These are phyloP conservation scores for Protomyces lactucae-debilis DNA, from an alignment of 1,139 yeast species.

Conservation along the genomic window DNA sequence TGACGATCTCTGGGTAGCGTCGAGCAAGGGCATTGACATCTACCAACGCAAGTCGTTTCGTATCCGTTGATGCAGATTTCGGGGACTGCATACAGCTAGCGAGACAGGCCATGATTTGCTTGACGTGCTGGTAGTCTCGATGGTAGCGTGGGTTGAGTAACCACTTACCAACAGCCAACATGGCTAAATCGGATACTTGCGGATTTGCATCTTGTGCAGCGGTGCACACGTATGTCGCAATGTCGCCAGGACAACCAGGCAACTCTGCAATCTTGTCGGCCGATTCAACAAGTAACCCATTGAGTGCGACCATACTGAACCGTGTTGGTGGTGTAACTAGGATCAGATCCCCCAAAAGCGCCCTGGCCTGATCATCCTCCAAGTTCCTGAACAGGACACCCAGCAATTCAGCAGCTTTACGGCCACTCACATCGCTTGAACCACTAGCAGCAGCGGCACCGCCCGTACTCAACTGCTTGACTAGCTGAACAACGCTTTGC, in stretches of 20 bases:
- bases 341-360: slow-evolving; percentile 6
- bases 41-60: slow-evolving; percentile 73
- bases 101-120: slow-evolving; percentile 48
- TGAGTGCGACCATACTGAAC: neutral
- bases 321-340: slow-evolving; percentile 9
- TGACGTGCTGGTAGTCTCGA: slow-evolving; percentile 33
- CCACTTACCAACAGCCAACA: slow-evolving; percentile 78
- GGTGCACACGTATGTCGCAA: slow-evolving; percentile 48
- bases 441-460: neutral
- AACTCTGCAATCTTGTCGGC: slow-evolving; percentile 7
- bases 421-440: neutral
- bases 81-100: slow-evolving; percentile 52
- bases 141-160: slow-evolving; percentile 38
- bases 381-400: slow-evolving; percentile 17
- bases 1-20: slow-evolving; percentile 49
- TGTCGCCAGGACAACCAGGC: neutral
- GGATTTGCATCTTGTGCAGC: slow-evolving; percentile 39
- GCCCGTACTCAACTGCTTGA: slow-evolving; percentile 58
- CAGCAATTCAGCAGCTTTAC: slow-evolving; percentile 16
- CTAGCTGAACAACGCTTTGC: slow-evolving; percentile 61
- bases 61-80: slow-evolving; percentile 61
- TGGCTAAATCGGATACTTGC: slow-evolving; percentile 72
- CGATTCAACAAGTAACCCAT: slow-evolving; percentile 12
- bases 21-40: slow-evolving; percentile 72
- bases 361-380: slow-evolving; percentile 4